Conservation (phyloP, 192 early-diverging fungal species). For the Coemansia sp. region DNA sequence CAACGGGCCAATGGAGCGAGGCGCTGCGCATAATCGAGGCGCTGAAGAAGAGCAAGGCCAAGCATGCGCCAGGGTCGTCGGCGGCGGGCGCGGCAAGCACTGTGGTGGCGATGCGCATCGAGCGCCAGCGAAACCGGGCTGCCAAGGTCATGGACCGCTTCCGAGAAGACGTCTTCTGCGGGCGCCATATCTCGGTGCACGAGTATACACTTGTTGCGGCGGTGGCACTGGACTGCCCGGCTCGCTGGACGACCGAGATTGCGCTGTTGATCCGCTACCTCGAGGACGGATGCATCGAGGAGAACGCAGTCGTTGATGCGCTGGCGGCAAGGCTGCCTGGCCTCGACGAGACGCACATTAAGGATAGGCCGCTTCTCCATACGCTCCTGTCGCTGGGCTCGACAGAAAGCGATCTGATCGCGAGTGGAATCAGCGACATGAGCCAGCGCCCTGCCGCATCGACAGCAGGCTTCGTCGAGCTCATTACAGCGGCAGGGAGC, state of each 20-base stretch:
- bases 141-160: slow-evolving; percentile 23
- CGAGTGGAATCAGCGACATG: background rate
- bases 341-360: slow-evolving; percentile 1
- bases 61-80: too few species aligned
- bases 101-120: slow-evolving; percentile 18
- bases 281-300: slow-evolving; percentile 23
- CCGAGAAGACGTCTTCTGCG: slow-evolving; percentile 11
- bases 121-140: slow-evolving; percentile 13
- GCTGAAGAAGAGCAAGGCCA: slow-evolving; percentile 16
- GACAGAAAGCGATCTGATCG: too few species aligned
- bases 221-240: slow-evolving; percentile 22
- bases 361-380: slow-evolving; percentile 25
- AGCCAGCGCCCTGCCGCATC: background rate
- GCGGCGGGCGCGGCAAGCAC: slow-evolving; percentile 9
- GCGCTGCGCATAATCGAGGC: slow-evolving; percentile 20
- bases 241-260: slow-evolving; percentile 26
- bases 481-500: background rate
- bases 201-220: slow-evolving; percentile 23
- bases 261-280: slow-evolving; percentile 35
- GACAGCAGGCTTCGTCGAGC: background rate
- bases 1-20: slow-evolving; percentile 33
- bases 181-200: slow-evolving; percentile 4
- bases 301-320: slow-evolving; percentile 33
- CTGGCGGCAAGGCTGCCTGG: slow-evolving; percentile 40
- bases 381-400: background rate